Evolutionary conservation across 2,329 filamentous ascomycete species (phyloP), one percentile per base, ranked within the genome.

Genomic region (Penicillium italicum): DNA sequence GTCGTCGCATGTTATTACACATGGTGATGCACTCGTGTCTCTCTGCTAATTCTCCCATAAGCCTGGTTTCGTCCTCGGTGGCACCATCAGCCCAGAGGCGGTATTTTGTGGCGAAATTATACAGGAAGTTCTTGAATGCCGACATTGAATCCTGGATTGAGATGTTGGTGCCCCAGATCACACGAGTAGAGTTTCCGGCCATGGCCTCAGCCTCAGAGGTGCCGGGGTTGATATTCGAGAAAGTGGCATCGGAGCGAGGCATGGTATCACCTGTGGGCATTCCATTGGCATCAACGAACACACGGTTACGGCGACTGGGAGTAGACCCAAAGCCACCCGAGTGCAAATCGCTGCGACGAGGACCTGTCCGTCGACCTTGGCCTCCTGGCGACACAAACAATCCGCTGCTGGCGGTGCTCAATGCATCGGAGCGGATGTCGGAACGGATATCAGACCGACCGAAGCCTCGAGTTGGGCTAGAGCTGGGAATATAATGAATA

Each of bases 101-200:
- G 69, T 99, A 97, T 74, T 97, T 97, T 64, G 85, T 87, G 57
- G 91, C 90, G 66, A 94, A 99, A 71, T 96, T 95, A 70, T 86
- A 85, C 28, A 99, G 79, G 68, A 99, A 99, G 61, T 94, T 91
- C 69, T 94, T 93, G 79, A 97, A 96, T 0, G 87, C 82, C 49
- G 86, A 84, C 73, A 95, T 89, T 0, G 91, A 91, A 71, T 97
- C 92, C 57, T 90, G 85, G 50, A 99, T 88, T 5, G 93, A 96
- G 47, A 99, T 90, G 37, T 96, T 97, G 41, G 94, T 99, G 72
- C 94, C 94, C 94, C 94, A 99, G 61, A 99, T 93, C 55, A 95
- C 85, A 63, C 88, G 86, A 53, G 88, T 87, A 37, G 89, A 90
- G 56, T 85, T 85, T 2, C 92, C 94, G 37, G 91, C 93, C 38